Conservation (phyloP, 306 rosid genomes). For the Ormosia semicastrata region DNA sequence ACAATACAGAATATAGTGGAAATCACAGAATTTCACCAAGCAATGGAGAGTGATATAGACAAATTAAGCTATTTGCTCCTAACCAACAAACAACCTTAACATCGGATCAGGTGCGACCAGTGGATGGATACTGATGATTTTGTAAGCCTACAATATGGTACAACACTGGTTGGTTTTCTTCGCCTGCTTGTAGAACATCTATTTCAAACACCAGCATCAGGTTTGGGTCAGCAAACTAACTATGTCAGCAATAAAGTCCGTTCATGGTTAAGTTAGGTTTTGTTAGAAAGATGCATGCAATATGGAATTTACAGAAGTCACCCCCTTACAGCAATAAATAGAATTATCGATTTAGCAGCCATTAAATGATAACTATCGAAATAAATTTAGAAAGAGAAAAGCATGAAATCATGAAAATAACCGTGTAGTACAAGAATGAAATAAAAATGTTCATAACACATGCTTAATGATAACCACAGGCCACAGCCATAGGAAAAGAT, state of each 20-base stretch:
- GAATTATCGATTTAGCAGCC: neutral
- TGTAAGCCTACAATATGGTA: constrained; percentile 65
- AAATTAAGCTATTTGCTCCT: constrained; percentile 49
- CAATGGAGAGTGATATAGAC: constrained; percentile 56
- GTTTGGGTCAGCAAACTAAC: constrained; percentile 22
- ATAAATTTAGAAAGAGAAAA: neutral
- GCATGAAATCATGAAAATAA: neutral
- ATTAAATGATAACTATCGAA: neutral
- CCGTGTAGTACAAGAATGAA: neutral
- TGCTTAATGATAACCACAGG: neutral
- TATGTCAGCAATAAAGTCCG: neutral
- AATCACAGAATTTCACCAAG: constrained; percentile 50
- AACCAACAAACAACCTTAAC: constrained; percentile 35
- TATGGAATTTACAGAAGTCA: constrained; percentile 8
- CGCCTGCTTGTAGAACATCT: constrained; percentile 99
- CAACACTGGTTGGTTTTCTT: constrained; percentile 92
- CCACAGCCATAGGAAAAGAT: neutral
- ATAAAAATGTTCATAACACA: neutral
- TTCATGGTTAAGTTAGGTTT: neutral
- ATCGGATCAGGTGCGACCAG: constrained; percentile 22
- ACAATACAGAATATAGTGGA: constrained; percentile 39
- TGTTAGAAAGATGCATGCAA: neutral
- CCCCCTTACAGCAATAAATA: neutral
- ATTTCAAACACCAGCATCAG: constrained; percentile 44
- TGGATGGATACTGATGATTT: constrained; percentile 3